Evolutionary conservation across 1,284 basidiomycete genomes (phyloP), one percentile per base, ranked within the genome.

Genomic region (Amylostereum areolatum): DNA sequence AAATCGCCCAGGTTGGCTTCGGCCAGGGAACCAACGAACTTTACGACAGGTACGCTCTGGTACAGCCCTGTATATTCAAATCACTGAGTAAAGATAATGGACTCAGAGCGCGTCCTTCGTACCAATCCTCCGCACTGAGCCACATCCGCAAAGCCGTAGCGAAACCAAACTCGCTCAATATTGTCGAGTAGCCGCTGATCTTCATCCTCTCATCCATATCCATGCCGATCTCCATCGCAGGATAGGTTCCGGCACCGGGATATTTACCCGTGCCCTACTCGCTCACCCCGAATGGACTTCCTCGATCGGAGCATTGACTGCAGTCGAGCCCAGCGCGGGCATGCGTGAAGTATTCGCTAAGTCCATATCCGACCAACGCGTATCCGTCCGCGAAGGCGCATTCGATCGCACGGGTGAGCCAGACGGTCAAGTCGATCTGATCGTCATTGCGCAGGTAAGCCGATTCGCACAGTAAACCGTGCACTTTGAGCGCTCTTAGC

Each of bases 221-320:
- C 9, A 33, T 48, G 32, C 37, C 35, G 9, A 12, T 18, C 27
- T 11, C 27, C 31, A 10, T 31, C 37, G 18, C 56, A 86, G 84
- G 59, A 69, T 88, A 39, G 83, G 88, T 29, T 66, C 82, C 34
- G 89, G 89, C 31, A 89, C 88, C 2, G 89, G 88, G 3, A 78
- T 91, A 45, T 91, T 89, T 63, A 90, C 89, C 25, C 78, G 88
- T 12, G 84, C 86, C 2, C 63, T 91, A 27, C 69, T 91, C 40
- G 74, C 77, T 3, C 76, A 87, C 62, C 70, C 78, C 5, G 72
- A 75, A 41, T 84, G 78, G 75, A 59, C 72, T 11, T 59, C 64
- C 5, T 59, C 62, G 41, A 69, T 91, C 46, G 68, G 68, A 37
- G 59, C 73, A 49, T 63, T 89, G 18, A 73, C 67, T 48, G 87